phyloP scores from a whole-genome alignment of 805 yeast genomes.

The Sugiyamaella americana region DNA sequence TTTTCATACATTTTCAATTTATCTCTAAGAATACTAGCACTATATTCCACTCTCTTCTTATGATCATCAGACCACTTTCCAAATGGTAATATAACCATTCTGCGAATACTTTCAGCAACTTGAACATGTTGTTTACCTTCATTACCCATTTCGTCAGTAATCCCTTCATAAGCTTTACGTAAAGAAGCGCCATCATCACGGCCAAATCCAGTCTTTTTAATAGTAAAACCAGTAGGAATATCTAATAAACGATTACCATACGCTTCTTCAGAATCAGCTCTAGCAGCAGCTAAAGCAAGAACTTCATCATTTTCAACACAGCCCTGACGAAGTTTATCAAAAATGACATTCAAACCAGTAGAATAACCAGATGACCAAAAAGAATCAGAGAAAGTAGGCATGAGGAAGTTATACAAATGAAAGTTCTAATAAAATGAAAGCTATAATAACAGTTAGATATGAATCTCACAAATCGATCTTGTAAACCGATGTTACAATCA shows the following conservation, averaged over 20 bases:
- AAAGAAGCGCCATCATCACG: constrained; percentile 61
- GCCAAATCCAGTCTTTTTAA: constrained; percentile 39
- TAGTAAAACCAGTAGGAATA: constrained; percentile 34
- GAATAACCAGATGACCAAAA: constrained; percentile 70
- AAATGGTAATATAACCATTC: constrained; percentile 63
- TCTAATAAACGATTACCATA: constrained; percentile 54
- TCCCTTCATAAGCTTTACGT: constrained; percentile 54
- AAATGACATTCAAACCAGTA: constrained; percentile 36
- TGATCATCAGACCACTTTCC: constrained; percentile 71
- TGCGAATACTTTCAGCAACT: constrained; percentile 55
- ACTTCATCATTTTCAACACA: constrained; percentile 66
- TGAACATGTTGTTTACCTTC: constrained; percentile 56
- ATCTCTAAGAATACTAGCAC: constrained; percentile 47
- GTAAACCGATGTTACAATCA: too few relatives aligned
- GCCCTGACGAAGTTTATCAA: constrained; percentile 43
- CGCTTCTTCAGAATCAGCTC: constrained; percentile 65
- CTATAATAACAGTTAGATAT: too few relatives aligned
- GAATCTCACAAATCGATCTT: too few relatives aligned
- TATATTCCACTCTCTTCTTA: constrained; percentile 54
- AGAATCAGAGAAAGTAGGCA: constrained; percentile 62
- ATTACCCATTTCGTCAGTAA: constrained; percentile 46
- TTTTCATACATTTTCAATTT: constrained; percentile 49
- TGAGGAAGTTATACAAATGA: constrained; percentile 13
- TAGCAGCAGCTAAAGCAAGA: constrained; percentile 53
- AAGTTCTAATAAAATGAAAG: too few relatives aligned